Evolutionary conservation across 768 basidiomycete species (phyloP).

Genomic region (Rhizopogon salebrosus): DNA sequence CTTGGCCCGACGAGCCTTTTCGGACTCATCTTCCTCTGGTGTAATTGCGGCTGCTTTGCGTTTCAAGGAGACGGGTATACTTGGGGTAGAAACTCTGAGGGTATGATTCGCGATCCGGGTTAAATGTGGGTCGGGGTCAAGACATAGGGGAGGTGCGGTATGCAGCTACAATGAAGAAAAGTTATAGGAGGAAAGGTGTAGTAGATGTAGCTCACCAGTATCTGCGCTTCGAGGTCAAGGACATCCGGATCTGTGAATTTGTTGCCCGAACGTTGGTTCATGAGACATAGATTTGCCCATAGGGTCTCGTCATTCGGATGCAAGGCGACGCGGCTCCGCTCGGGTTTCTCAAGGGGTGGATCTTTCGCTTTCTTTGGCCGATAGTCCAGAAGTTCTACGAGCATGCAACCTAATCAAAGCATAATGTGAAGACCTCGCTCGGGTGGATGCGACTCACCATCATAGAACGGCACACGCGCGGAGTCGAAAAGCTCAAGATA

Average conservation of each 20-base stretch:
- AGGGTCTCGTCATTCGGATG: conserved; percentile 74
- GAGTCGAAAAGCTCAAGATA: conserved; percentile 77
- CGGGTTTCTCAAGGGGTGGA: conserved; percentile 50
- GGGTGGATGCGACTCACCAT: conserved; percentile 46
- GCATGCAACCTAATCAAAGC: conserved; percentile 60
- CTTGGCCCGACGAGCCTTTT: conserved; percentile 67
- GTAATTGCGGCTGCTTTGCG: conserved; percentile 68
- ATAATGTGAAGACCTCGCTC: conserved; percentile 1
- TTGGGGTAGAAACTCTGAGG: conserved; percentile 65
- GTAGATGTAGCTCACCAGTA: conserved; percentile 48
- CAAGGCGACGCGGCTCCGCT: conserved; percentile 66
- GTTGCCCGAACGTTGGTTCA: conserved; percentile 52
- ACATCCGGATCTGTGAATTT: conserved; percentile 71
- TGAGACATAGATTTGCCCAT: conserved; percentile 72
- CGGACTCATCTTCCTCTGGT: conserved; percentile 71
- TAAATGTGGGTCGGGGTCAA: conserved; percentile 75
- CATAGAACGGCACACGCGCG: conserved; percentile 73
- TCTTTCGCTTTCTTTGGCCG: conserved; percentile 57
- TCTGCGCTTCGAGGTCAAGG: conserved; percentile 66
- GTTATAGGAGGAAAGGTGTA: neutral
- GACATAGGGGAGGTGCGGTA: conserved; percentile 69
- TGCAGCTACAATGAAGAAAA: conserved; percentile 47
- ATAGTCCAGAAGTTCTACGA: conserved; percentile 80
- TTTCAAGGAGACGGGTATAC: conserved; percentile 69
- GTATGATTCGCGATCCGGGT: conserved; percentile 73